A percentile compares a stretch with the other conserved stretches of the same genome.
Evolutionary conservation across 192 early-diverging fungal genomes (phyloP).

Genomic region (Podila epicladia): DNA sequence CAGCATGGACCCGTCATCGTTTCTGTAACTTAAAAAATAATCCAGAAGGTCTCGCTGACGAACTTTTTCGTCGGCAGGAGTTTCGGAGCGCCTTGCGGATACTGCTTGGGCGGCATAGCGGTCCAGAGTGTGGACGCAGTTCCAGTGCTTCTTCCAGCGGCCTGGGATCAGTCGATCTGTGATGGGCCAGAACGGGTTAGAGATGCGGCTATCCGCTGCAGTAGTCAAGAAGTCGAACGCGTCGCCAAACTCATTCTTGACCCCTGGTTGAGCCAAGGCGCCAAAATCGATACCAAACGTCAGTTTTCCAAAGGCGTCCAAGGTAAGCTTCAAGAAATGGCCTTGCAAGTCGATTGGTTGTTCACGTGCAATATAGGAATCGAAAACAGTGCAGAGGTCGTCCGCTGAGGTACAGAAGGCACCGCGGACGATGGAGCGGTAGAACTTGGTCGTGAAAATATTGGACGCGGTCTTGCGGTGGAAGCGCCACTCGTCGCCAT

Average conservation of each 20-base stretch:
- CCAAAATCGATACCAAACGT: slow-evolving; percentile 32
- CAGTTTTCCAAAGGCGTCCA: slow-evolving; percentile 47
- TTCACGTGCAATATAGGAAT: neutral
- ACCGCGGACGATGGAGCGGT: slow-evolving; percentile 7
- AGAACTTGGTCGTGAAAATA: slow-evolving; percentile 31
- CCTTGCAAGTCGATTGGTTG: slow-evolving; percentile 51
- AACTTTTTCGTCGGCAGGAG: neutral
- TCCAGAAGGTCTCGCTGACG: slow-evolving; percentile 40
- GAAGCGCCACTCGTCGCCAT: slow-evolving; percentile 58
- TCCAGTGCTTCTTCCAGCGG: neutral
- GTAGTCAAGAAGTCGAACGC: slow-evolving; percentile 60
- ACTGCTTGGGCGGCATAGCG: slow-evolving; percentile 32
- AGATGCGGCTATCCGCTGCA: slow-evolving; percentile 13
- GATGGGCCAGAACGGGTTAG: slow-evolving; percentile 32
- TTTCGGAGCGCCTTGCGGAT: slow-evolving; percentile 12
- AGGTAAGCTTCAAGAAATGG: slow-evolving; percentile 50
- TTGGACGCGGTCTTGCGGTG: slow-evolving; percentile 57
- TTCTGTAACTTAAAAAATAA: slow-evolving; percentile 48
- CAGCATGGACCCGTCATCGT: slow-evolving; percentile 46
- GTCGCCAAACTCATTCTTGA: slow-evolving; percentile 53
- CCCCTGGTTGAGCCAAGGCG: neutral
- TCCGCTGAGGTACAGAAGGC: slow-evolving; percentile 15
- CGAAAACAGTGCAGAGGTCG: slow-evolving; percentile 3
- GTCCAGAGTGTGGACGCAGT: slow-evolving; percentile 11
- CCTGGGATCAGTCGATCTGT: slow-evolving; percentile 29